Base-by-base conservation (phyloP, 345 rosid species). In the Eucalyptus cladocalyx region DNA sequence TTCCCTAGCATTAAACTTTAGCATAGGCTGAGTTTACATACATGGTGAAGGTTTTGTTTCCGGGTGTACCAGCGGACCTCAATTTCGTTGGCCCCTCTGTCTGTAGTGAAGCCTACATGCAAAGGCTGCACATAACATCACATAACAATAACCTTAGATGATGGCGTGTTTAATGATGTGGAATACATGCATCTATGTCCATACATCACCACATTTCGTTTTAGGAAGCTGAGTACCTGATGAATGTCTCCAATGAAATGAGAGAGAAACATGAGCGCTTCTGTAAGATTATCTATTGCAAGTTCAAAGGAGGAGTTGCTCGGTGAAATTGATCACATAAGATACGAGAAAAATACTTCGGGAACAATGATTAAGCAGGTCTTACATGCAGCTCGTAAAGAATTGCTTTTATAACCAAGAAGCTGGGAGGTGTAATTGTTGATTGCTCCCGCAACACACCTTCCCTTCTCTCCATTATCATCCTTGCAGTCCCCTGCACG, bases 211-310 rank as follows among this genome's bases (percentile, higher is more conserved):
- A 9, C 67, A 49, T 16, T 12, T 53, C 72, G 11, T 54, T 87
- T 58, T 81, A 19, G 58, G 26, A 32, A 28, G 89, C 34, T 30
- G 15, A 26, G 42, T 92, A 95, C 98, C 97, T 96, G 99, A 91
- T 97, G 99, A 88, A 97, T 94, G 90, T 97, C 99, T 65, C 99
- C 99, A 92, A 96, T 88, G 89, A 96, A 95, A 94, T 97, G 99
- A 65, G 98, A 94, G 47, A 97, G 94, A 90, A 97, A 97, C 88
- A 96, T 96, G 51, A 97, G 94, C n/a, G 99, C 96, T 91, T 97
- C 97, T 10, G 99, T 97, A 88, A 96, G 96, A 91, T 97, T 97
- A 91, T 97, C 99, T 97, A 92, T 89, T 43, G 43, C 81, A 86
- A 32, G 43, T 49, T 9, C 56, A n/a, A 17, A 24, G 60, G 87